Percentiles rank a stretch among this genome's conserved stretches.
Conservation (phyloP, 495 filamentous ascomycete species). For the Penicillium fimorum region DNA sequence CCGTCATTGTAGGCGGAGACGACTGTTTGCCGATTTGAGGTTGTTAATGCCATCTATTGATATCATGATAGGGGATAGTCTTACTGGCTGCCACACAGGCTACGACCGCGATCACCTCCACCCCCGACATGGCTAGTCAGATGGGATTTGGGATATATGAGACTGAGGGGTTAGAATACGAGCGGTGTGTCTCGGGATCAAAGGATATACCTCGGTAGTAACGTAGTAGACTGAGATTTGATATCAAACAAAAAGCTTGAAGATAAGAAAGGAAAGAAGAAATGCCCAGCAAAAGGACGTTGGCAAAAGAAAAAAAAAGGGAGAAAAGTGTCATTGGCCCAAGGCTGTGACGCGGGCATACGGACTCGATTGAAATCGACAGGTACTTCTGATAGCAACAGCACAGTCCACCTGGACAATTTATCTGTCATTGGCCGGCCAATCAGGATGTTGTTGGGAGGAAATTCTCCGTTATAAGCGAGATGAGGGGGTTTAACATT, state of each 20-base stretch:
- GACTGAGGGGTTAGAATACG: background rate
- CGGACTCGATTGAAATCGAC: background rate
- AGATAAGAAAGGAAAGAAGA: background rate
- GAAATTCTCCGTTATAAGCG: slow-evolving; percentile 6
- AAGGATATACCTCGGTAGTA: background rate
- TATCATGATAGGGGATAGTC: background rate
- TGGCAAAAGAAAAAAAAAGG: background rate
- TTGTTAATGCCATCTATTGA: background rate
- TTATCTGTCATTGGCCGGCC: background rate
- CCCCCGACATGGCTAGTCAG: slow-evolving; percentile 18
- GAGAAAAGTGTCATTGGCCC: background rate
- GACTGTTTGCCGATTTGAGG: slow-evolving; percentile 13
- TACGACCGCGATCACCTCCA: slow-evolving; percentile 35
- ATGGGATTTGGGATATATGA: background rate
- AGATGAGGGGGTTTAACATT: background rate
- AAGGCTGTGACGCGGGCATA: background rate
- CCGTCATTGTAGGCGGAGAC: slow-evolving; percentile 48
- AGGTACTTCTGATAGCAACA: slow-evolving; percentile 7
- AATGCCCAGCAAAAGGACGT: background rate
- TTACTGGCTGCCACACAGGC: slow-evolving; percentile 38
- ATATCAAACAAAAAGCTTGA: background rate
- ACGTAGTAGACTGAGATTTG: background rate
- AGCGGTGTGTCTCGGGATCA: background rate
- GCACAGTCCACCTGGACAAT: slow-evolving; percentile 1
- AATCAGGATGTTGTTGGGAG: background rate